phyloP scores from a whole-genome alignment of 2,329 filamentous ascomycete genomes.

The Plenodomus biglobosus region DNA sequence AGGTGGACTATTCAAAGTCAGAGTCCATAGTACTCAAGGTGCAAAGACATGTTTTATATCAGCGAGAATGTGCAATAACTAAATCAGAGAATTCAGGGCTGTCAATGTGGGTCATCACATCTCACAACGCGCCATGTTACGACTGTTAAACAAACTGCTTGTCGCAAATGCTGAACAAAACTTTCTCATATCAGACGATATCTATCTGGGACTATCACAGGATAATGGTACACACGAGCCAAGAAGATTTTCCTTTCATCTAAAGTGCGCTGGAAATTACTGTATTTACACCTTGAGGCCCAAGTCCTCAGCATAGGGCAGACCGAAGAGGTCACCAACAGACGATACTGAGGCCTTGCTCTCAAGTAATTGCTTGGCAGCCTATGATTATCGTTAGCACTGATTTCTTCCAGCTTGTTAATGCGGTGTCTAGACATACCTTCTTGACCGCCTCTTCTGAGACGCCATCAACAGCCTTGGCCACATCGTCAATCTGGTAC shows the following conservation, averaged over 20 bases:
- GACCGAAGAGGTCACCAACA: constrained; percentile 86
- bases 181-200: constrained; percentile 40
- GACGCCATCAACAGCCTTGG: constrained; percentile 77
- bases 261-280: constrained; percentile 24
- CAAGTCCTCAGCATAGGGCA: constrained; percentile 92
- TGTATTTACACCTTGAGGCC: constrained; percentile 85
- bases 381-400: constrained; percentile 55
- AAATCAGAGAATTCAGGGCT: too few species aligned
- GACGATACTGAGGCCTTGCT: constrained; percentile 86
- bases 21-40: too few species aligned
- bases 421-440: constrained; percentile 60
- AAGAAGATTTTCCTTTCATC: constrained; percentile 33
- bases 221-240: constrained; percentile 46
- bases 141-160: too few species aligned
- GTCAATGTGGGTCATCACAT: too few species aligned
- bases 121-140: too few species aligned
- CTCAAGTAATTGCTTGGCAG: constrained; percentile 83
- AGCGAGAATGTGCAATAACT: too few species aligned
- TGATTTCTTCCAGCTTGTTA: too few species aligned
- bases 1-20: too few species aligned
- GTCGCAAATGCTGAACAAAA: constrained; percentile 25
- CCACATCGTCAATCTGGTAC: constrained; percentile 78
- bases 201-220: constrained; percentile 47
- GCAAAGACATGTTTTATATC: too few species aligned
- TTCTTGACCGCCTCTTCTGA: constrained; percentile 78